These are phyloP conservation scores for Debaryomycetaceae sp. DNA, from an alignment of 1,139 yeast genomes.

Conservation along the genomic window DNA sequence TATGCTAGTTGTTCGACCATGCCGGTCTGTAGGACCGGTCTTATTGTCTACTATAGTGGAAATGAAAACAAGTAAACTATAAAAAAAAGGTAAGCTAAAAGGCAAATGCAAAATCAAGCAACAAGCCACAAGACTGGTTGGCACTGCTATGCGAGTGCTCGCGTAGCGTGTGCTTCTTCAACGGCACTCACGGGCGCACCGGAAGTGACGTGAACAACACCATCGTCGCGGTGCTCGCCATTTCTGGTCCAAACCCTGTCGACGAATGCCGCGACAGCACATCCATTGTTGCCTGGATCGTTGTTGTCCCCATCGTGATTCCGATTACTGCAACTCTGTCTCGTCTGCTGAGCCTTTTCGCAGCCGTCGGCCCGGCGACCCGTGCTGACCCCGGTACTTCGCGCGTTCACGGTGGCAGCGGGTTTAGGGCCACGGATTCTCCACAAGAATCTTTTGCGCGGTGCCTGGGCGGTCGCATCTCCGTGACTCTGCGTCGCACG, in stretches of 20 bases:
- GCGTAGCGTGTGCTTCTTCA: neutral
- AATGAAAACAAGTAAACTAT: no score
- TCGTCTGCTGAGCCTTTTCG: neutral
- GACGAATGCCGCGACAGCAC: neutral
- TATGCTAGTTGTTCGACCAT: no score
- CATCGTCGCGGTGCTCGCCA: neutral
- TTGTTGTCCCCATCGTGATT: no score
- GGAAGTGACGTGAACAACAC: neutral
- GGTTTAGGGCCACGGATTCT: no score
- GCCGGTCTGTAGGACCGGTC: no score
- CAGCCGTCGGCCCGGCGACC: neutral
- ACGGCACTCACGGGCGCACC: neutral
- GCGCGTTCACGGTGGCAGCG: neutral
- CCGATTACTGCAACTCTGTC: neutral
- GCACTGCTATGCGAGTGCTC: no score
- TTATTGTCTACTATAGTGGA: no score
- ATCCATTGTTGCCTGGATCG: neutral
- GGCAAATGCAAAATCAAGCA: no score
- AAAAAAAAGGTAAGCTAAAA: no score
- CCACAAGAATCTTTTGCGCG: no score
- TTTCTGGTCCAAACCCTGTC: neutral
- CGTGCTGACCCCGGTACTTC: neutral
- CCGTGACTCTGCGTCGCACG: constrained; percentile 16
- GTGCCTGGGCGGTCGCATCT: neutral
- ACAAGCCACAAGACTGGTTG: no score